phyloP scores from a whole-genome alignment of 1,284 basidiomycete genomes.

The Chondrostereum purpureum region DNA sequence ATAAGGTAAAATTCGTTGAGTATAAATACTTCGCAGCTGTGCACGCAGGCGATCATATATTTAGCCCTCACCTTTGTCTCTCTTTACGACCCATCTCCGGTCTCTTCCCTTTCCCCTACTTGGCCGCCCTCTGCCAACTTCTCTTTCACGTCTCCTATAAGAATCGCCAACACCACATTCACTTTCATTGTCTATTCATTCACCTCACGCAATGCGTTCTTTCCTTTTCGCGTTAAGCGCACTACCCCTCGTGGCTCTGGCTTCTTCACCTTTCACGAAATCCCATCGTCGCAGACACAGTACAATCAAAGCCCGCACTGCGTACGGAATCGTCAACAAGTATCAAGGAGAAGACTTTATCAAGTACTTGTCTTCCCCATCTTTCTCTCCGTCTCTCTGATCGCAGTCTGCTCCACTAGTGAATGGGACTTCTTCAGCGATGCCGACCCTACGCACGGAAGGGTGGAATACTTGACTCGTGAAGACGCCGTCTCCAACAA shows the following conservation, averaged over 20 bases:
- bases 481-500: conserved; percentile 16
- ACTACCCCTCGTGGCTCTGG: conserved; percentile 8
- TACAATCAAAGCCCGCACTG: conserved; percentile 13
- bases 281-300: conserved; percentile 6
- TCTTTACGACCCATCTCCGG: no score
- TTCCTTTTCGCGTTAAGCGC: conserved; percentile 6
- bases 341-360: conserved; percentile 34
- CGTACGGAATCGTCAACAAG: conserved; percentile 28
- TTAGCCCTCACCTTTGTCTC: no score
- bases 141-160: no score
- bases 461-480: neutral
- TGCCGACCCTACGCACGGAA: conserved; percentile 22
- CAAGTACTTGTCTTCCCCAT: conserved; percentile 16
- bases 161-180: neutral
- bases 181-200: conserved; percentile 2
- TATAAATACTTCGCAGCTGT: no score
- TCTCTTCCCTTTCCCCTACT: no score
- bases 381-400: conserved; percentile 31
- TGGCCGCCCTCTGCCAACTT: no score
- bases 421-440: conserved; percentile 22
- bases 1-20: no score
- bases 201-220: conserved; percentile 4
- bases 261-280: neutral
- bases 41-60: no score
- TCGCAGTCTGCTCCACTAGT: conserved; percentile 8